Evolutionary conservation across 495 filamentous ascomycete genomes (phyloP).

Genomic region (Tuber borchii): DNA sequence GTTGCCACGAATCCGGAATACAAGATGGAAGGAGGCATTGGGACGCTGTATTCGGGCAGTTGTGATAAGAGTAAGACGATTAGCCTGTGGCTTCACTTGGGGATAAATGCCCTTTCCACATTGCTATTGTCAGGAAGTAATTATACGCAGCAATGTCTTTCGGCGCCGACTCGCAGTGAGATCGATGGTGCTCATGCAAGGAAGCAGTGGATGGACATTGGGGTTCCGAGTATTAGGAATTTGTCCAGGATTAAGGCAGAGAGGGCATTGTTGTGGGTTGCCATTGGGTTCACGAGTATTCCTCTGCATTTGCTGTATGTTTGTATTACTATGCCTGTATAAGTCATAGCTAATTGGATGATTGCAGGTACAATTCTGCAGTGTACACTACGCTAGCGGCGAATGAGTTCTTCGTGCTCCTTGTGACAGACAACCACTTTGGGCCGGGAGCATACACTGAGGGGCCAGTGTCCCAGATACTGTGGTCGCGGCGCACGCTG

Average conservation of each 20-base stretch:
- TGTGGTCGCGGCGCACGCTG: too few species aligned
- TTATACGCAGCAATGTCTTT: constrained; percentile 39
- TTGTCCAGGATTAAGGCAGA: constrained; percentile 23
- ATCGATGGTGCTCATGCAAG: constrained; percentile 35
- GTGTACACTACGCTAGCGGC: constrained; percentile 29
- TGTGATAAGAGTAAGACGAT: constrained; percentile 24
- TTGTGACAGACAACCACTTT: constrained; percentile 5
- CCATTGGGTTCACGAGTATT: constrained; percentile 24
- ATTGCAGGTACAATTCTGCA: constrained; percentile 35
- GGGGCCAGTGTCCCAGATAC: too few species aligned
- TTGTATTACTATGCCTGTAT: background rate
- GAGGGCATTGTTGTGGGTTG: constrained; percentile 28
- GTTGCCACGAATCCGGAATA: too few species aligned
- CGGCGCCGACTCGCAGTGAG: constrained; percentile 38
- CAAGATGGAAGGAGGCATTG: background rate
- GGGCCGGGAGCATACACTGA: background rate
- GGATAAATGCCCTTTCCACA: constrained; percentile 38
- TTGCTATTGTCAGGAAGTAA: constrained; percentile 38
- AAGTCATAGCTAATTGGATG: background rate
- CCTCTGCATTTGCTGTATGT: constrained; percentile 42
- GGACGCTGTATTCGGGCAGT: constrained; percentile 20
- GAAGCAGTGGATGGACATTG: constrained; percentile 38
- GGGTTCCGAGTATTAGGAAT: constrained; percentile 39
- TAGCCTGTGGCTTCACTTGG: constrained; percentile 26
- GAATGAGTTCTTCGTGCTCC: background rate